These are phyloP conservation scores for Penicillium desertorum DNA, from an alignment of 495 filamentous ascomycete species.

Conservation along the genomic window DNA sequence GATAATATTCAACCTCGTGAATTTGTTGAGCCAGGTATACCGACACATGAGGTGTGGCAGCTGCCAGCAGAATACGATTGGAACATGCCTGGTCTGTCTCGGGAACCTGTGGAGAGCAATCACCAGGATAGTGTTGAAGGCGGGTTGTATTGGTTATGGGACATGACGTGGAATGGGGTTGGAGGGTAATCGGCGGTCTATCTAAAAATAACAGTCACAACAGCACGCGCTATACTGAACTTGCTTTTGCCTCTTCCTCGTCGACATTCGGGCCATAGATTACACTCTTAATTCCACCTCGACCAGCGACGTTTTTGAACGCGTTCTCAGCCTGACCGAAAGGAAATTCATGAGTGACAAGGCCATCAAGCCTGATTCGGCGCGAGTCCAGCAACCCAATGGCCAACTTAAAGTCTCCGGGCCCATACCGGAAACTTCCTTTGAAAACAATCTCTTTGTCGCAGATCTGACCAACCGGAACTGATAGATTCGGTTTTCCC, in stretches of 20 bases:
- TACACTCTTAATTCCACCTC: conserved; percentile 31
- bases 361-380: conserved; percentile 65
- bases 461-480: conserved; percentile 79
- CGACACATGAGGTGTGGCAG: not conserved
- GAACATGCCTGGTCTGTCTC: conserved; percentile 1
- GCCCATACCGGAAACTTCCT: conserved; percentile 78
- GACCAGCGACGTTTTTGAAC: conserved; percentile 23
- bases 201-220: not conserved
- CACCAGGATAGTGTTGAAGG: conserved; percentile 15
- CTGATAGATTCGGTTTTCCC: conserved; percentile 70
- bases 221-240: not conserved
- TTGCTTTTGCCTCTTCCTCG: conserved; percentile 18
- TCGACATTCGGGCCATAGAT: conserved; percentile 34
- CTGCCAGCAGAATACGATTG: not conserved
- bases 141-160: conserved; percentile 34
- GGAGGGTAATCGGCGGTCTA: not conserved
- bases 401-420: conserved; percentile 74
- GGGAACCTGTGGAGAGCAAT: not conserved
- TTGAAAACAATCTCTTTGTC: conserved; percentile 77
- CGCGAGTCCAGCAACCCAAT: conserved; percentile 64
- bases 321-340: conserved; percentile 23
- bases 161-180: conserved; percentile 29
- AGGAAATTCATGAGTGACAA: conserved; percentile 56
- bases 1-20: not conserved
- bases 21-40: not conserved